Percentiles rank a stretch among this genome's conserved stretches.
These are phyloP conservation scores for Lactifluus subvellereus DNA, from an alignment of 768 basidiomycete species.

Conservation along the genomic window DNA sequence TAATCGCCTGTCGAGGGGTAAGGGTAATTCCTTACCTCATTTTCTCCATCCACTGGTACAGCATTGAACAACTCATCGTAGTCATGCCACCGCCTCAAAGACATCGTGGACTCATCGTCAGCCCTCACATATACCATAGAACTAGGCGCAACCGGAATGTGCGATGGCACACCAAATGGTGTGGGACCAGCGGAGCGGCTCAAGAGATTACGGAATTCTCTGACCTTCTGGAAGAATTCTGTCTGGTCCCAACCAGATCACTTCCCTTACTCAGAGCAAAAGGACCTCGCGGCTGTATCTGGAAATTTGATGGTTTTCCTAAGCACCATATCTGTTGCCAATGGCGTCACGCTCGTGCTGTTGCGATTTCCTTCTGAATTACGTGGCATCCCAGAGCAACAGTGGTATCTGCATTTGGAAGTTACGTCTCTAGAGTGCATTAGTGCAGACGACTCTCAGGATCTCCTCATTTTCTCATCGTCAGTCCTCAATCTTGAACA, in stretches of 20 bases:
- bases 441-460: no score
- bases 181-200: neutral
- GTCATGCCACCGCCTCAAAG: slow-evolving; percentile 2
- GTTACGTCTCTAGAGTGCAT: no score
- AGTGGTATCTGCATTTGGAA: no score
- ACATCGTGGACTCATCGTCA: neutral
- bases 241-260: neutral
- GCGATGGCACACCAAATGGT: neutral
- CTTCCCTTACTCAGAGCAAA: neutral
- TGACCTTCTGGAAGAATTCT: neutral
- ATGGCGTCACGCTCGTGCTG: no score
- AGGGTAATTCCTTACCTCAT: neutral
- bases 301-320: slow-evolving; percentile 3
- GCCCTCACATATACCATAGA: no score
- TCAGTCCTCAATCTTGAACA: no score
- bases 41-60: no score
- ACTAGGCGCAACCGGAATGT: no score
- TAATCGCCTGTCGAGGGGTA: neutral
- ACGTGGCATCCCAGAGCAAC: no score
- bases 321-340: no score
- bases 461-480: no score
- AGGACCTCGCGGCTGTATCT: neutral
- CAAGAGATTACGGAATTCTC: neutral
- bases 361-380: no score
- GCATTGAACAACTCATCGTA: neutral